Base-by-base conservation (phyloP, 306 rosid species). In the Vigna hirtella region DNA sequence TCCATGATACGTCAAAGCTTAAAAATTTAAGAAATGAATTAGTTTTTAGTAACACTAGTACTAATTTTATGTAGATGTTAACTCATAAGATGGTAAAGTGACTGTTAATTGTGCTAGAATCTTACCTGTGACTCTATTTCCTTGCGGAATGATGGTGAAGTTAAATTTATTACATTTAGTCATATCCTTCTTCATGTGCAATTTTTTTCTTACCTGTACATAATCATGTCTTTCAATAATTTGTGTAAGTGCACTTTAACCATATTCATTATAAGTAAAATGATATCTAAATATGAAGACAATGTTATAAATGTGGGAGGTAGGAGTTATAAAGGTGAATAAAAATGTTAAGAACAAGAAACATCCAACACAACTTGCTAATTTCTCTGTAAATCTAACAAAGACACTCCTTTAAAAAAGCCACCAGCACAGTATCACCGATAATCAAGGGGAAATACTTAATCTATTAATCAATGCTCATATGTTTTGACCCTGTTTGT, bases 401-500 rank as follows among this genome's bases (percentile, higher is more conserved):
- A 36, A 62, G 34, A 4, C 32, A 11, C 5, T 9, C 5, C 17
- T 20, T 1, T 34, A 7, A 64, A 40, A 64, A 18, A 18, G 5
- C n/a, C 71, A 40, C 40, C 17, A 40, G 34, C n/a, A 66, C 5
- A 40, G 6, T 38, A 18, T 66, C 17, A 42, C 32, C 0, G 9
- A 66, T 17, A 66, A 40, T 40, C 52, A 42, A 36, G 71, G 34
- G 18, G 45, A 12, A 14, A 16, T 20, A 20, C 34, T 42, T 18
- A 4, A 66, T 66, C 51, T 11, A 63, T 38, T 16, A 22, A 30
- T 4, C 51, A 51, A 30, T 32, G 42, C 6, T 20, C 52, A 53
- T 22, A 73, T 58, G 6, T 75, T 40, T 30, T 52, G 66, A 62
- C 48, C 68, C n/a, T 70, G 61, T 67, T 68, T 53, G 22, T 73